phyloP scores from a whole-genome alignment of 306 rosid species.

The Adenanthera pavonina region DNA sequence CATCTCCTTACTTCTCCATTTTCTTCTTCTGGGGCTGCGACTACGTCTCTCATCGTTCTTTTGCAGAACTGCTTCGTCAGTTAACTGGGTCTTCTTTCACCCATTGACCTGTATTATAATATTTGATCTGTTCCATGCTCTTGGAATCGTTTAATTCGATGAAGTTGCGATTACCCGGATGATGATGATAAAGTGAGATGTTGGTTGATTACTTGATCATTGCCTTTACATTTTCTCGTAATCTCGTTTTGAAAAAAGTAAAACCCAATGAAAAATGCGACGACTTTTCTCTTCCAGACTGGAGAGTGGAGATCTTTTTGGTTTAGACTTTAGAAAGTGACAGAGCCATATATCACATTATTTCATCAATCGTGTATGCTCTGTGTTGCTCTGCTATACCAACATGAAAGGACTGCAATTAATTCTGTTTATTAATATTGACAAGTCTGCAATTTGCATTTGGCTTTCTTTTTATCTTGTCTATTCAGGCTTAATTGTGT shows the following conservation, averaged over 20 bases:
- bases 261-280: not conserved
- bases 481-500: slow-evolving; percentile 65
- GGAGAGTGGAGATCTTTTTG: not conserved
- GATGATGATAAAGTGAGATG: not conserved
- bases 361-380: not conserved
- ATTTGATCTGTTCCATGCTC: not conserved
- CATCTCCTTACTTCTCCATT: not conserved
- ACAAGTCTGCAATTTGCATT: not conserved
- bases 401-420: not conserved
- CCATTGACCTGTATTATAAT: not conserved
- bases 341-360: not conserved
- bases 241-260: not conserved
- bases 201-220: not conserved
- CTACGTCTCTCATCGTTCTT: not conserved
- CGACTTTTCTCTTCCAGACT: not conserved
- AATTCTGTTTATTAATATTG: not conserved
- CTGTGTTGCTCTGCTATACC: not conserved
- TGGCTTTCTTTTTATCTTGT: not conserved
- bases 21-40: not conserved
- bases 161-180: not conserved
- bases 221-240: not conserved
- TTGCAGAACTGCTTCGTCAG: not conserved
- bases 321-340: not conserved
- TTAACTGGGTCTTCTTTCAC: not conserved
- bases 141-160: not conserved